These are phyloP conservation scores for Haematococcus lacustris DNA, from an alignment of 139 green algal species.

Conservation along the genomic window DNA sequence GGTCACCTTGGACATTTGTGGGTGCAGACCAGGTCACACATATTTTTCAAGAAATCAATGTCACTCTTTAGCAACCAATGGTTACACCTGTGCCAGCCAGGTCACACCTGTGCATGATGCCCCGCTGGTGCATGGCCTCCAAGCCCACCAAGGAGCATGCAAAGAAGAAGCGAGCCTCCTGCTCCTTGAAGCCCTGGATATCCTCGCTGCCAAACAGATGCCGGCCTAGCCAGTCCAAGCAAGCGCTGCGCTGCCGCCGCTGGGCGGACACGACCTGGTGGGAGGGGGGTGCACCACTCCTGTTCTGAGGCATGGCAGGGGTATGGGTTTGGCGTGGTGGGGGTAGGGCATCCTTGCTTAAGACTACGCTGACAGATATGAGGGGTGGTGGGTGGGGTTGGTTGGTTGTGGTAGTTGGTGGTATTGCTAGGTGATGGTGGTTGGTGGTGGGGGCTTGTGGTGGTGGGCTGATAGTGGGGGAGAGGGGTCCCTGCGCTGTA, in stretches of 20 bases:
- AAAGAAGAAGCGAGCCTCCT: slow-evolving; percentile 85
- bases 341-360: too few relatives aligned
- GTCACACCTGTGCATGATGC: slow-evolving; percentile 81
- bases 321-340: too few relatives aligned
- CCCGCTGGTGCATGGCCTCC: slow-evolving; percentile 77
- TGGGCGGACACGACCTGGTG: too few relatives aligned
- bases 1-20: background rate
- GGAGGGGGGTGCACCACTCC: too few relatives aligned
- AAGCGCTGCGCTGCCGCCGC: slow-evolving; percentile 20
- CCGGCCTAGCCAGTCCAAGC: slow-evolving; percentile 14
- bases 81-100: background rate
- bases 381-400: too few relatives aligned
- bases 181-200: slow-evolving; percentile 36
- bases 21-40: background rate
- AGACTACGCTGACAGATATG: too few relatives aligned
- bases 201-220: slow-evolving; percentile 12
- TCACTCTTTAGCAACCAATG: background rate
- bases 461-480: too few relatives aligned
- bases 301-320: too few relatives aligned
- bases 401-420: too few relatives aligned
- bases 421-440: too few relatives aligned
- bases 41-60: background rate
- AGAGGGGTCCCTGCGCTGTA: too few relatives aligned
- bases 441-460: too few relatives aligned
- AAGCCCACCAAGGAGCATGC: slow-evolving; percentile 80